Percentiles rank a stretch among this genome's conserved stretches.
Conservation (phyloP, 306 rosid species). For the Sechiopsis laciniata region DNA sequence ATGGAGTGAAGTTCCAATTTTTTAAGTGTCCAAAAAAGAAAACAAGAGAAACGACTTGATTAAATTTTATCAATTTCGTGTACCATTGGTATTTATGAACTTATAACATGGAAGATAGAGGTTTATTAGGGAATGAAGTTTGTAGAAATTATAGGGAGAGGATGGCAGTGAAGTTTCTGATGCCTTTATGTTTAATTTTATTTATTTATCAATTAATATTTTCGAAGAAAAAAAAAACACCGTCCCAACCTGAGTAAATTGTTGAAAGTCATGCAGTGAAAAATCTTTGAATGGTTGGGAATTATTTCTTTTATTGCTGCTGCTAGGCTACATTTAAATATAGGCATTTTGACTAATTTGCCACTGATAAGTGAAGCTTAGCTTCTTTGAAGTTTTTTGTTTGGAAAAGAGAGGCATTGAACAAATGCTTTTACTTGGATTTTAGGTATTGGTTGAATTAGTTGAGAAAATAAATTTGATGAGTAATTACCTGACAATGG, state of each 20-base stretch:
- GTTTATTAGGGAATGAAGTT: background rate
- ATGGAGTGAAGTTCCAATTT: no score
- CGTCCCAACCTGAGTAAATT: background rate
- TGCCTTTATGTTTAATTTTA: background rate
- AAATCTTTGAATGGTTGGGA: background rate
- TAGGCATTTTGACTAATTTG: background rate
- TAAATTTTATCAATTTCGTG: background rate
- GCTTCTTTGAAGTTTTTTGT: background rate
- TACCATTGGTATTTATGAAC: background rate
- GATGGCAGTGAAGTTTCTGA: background rate
- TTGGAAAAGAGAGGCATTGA: background rate
- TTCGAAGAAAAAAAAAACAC: background rate
- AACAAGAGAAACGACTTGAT: background rate
- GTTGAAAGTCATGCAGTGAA: background rate
- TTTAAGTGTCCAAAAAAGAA: no score
- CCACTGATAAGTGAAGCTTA: background rate
- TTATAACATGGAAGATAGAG: background rate
- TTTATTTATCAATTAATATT: background rate
- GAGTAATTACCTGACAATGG: slow-evolving; percentile 12
- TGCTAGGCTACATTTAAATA: background rate
- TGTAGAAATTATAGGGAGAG: background rate
- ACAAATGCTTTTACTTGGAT: background rate
- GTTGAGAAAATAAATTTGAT: slow-evolving; percentile 5
- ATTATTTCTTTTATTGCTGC: background rate
- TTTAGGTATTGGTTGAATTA: background rate